phyloP scores from a whole-genome alignment of 192 early-diverging fungal species.

The Backusella psychrophila region DNA sequence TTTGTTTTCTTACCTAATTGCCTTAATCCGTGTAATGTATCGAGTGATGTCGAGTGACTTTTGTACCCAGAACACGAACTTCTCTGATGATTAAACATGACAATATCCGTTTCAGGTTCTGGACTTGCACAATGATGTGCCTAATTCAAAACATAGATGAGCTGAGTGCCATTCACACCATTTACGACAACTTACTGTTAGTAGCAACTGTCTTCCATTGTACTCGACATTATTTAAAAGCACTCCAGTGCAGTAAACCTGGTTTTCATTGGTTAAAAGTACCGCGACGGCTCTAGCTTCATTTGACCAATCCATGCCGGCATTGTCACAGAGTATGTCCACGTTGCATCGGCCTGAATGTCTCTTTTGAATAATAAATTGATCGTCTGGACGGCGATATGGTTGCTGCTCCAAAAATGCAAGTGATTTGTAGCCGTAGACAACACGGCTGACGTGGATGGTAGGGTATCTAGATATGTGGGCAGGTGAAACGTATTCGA shows the following conservation, averaged over 20 bases:
- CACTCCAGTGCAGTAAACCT: constrained; percentile 47
- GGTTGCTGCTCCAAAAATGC: background rate
- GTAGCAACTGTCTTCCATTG: constrained; percentile 44
- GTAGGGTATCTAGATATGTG: background rate
- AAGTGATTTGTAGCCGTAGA: constrained; percentile 40
- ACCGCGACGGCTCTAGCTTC: constrained; percentile 42
- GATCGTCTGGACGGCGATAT: background rate
- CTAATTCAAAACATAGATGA: constrained; percentile 13
- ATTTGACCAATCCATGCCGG: constrained; percentile 24
- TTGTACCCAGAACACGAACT: constrained; percentile 23
- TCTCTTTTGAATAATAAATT: constrained; percentile 24
- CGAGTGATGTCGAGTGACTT: constrained; percentile 27
- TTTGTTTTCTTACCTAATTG: constrained; percentile 19
- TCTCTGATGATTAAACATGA: constrained; percentile 50
- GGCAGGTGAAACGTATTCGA: constrained; percentile 32
- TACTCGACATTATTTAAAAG: constrained; percentile 42
- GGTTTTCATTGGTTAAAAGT: constrained; percentile 42
- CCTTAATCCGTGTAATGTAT: constrained; percentile 41
- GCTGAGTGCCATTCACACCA: too few species aligned
- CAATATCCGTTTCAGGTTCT: constrained; percentile 37
- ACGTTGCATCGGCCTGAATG: constrained; percentile 45
- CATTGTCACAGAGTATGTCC: constrained; percentile 35
- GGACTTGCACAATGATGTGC: constrained; percentile 42
- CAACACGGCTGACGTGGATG: constrained; percentile 36
- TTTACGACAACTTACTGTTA: constrained; percentile 35